Conservation (phyloP, 495 filamentous ascomycete genomes). For the Neurospora sp. region DNA sequence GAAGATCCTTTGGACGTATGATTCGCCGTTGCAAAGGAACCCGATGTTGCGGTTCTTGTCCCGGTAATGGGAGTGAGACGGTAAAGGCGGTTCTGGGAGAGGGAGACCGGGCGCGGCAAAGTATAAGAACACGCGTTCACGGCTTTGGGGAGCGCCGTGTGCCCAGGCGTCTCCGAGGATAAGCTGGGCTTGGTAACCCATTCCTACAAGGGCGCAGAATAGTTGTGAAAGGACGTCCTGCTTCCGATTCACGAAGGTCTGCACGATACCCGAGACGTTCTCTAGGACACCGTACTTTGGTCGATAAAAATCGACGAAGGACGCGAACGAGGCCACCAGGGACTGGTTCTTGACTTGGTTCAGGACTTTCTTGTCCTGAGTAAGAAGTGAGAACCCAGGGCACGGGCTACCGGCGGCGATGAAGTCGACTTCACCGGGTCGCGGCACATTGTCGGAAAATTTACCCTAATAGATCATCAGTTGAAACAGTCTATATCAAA, state of each 20-base stretch:
- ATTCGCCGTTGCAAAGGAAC: conserved; percentile 46
- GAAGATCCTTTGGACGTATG: conserved; percentile 43
- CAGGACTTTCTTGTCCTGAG: conserved; percentile 36
- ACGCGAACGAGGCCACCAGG: conserved; percentile 59
- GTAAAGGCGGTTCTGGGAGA: conserved; percentile 41
- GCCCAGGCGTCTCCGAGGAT: conserved; percentile 59
- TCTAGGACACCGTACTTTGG: conserved; percentile 64
- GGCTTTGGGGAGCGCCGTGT: conserved; percentile 49
- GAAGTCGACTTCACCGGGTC: conserved; percentile 51
- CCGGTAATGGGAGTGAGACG: conserved; percentile 51
- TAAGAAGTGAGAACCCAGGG: conserved; percentile 56
- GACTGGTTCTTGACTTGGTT: conserved; percentile 52
- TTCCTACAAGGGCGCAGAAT: conserved; percentile 54
- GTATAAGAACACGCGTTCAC: conserved; percentile 54
- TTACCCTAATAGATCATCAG: conserved; percentile 22
- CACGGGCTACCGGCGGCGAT: conserved; percentile 67
- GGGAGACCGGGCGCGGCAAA: conserved; percentile 51
- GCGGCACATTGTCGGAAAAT: conserved; percentile 33
- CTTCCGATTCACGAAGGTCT: conserved; percentile 21
- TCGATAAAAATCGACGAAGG: conserved; percentile 61
- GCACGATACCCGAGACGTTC: conserved; percentile 56
- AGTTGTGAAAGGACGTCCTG: conserved; percentile 58
- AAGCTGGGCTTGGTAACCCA: conserved; percentile 62
- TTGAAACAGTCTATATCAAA: not conserved
- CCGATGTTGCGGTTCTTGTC: conserved; percentile 34